Base-by-base conservation (phyloP, 1,284 basidiomycete species). In the Bjerkandera adusta region DNA sequence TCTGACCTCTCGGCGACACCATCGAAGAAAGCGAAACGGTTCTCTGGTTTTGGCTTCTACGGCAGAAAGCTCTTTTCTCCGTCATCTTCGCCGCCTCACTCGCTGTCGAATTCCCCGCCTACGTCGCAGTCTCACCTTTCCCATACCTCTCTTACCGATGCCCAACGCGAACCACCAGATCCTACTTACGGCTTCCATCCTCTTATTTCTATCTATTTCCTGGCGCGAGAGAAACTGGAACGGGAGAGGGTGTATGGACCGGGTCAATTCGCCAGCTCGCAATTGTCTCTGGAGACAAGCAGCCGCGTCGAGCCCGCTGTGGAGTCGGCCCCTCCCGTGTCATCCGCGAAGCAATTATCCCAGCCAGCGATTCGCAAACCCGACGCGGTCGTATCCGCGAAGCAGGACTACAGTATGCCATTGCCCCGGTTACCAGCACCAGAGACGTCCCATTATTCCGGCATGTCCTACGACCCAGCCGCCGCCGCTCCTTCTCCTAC, bases 11-110 rank as follows among this genome's bases (percentile, higher is more conserved):
- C 70, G 3, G 58, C 66, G 21, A 71, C 71, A 1, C 71, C 72
- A 10, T 71, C 75, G 18, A 81, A 77, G 65, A 84, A 82, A 64
- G 71, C 75, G 16, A 83, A 62, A 42, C 65, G 76, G 13, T 97
- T 98, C 65, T 93, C 90, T 20, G 95, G 94, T 2, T 91, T 99
- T 60, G 94, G 97, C 60, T 97, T 96, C 63, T 97, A 97, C 63
- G 79, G 89, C 26, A 83, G 89, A 58, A 97, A 96, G 69, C 69
- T 98, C 35, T 92, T 94, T 66, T 81, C 85, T 1, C 79, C 82
- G 6, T 69, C 71, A 2, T 78, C 83, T n/a, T 84, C 78, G 0
- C 80, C 78, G 8, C 75, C 77, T 0, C 57, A 60, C n/a, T 71
- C 75, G 0, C 76, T 65, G 0, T 56, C 64, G 39, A 66, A 65